Evolutionary conservation across 225 moss, liverwort and hornwort genomes (phyloP), one percentile per base, ranked within the genome.

Genomic region (Polytrichum formosum): DNA sequence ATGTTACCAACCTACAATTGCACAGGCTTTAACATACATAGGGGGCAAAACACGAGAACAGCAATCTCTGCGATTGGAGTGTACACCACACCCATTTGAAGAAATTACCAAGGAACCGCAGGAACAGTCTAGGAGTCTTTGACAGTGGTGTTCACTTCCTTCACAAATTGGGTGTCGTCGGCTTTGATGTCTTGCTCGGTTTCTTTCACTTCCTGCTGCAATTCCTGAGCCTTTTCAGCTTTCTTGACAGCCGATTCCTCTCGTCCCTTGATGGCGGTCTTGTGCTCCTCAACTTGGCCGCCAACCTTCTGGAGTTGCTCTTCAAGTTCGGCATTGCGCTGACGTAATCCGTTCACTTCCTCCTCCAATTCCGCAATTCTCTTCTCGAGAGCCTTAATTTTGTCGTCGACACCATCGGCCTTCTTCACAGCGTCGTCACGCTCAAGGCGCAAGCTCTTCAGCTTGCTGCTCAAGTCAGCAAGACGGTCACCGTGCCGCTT

Each of bases 141-240:
- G 46, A 46, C 46, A 13, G 64, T 54, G 1, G 67, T 67, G 5
- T 80, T 68, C 53, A 76, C 86, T 5, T 75, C 61, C 56, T 76
- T 72, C 7, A 72, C 25, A 26, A 87, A 76, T 0, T 55, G 67
- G 0, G 68, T 28, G 0, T 83, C 75, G 5, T 79, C 61, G 13
- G 65, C n/a, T 20, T 55, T 55, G 1, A 83, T 55, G 0, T 77
- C 23, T 7, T 77, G 18, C 73, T 89, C 84, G 0, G 83, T 72
- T 1, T 70, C 67, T 74, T 87, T 91, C 23, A 88, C 89, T 56
- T 91, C 89, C 18, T 82, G 71, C 83, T 87, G 75, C 64, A 91
- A 75, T 3, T 77, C 13, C 0, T 76, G 64, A 0, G 87, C 89
- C 60, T 81, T 76, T 56, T 85, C 79, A 0, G 81, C 79, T 28